phyloP scores from a whole-genome alignment of 139 green algal genomes.

The Desmodesmus armatus region DNA sequence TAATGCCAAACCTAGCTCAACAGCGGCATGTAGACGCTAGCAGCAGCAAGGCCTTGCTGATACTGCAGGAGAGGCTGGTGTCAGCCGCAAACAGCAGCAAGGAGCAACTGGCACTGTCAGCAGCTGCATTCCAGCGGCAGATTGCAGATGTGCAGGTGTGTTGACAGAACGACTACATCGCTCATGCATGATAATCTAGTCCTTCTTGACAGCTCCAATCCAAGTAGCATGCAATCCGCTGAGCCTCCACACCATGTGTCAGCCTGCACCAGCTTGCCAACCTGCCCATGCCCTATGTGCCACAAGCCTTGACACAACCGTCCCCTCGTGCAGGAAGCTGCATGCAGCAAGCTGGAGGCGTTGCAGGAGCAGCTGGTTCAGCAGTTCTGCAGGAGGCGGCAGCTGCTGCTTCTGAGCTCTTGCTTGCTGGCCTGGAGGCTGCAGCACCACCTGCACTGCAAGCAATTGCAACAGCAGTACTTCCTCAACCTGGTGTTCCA shows the following conservation, averaged over 20 bases:
- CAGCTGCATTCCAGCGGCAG: constrained; percentile 11
- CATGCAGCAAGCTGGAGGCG: neutral
- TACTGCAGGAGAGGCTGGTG: neutral
- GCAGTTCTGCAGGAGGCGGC: neutral
- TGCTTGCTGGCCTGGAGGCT: neutral
- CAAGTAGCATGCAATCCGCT: no score
- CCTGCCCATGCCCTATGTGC: no score
- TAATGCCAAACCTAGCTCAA: no score
- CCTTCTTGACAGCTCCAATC: neutral
- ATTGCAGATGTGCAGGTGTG: neutral
- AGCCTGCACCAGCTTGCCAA: neutral
- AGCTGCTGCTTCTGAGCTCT: neutral
- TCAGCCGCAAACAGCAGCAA: neutral
- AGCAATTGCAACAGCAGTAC: no score
- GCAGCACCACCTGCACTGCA: neutral
- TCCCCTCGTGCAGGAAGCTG: neutral
- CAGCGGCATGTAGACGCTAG: no score
- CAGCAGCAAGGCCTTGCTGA: constrained; percentile 4
- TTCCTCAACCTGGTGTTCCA: no score
- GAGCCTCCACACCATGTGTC: neutral
- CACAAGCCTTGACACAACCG: no score
- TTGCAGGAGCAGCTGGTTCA: constrained; percentile 4
- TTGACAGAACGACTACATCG: neutral
- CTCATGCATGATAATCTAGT: no score
- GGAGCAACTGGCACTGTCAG: neutral